Conservation (phyloP, 1,139 yeast species). For the Suhomyces ambrosiae region DNA sequence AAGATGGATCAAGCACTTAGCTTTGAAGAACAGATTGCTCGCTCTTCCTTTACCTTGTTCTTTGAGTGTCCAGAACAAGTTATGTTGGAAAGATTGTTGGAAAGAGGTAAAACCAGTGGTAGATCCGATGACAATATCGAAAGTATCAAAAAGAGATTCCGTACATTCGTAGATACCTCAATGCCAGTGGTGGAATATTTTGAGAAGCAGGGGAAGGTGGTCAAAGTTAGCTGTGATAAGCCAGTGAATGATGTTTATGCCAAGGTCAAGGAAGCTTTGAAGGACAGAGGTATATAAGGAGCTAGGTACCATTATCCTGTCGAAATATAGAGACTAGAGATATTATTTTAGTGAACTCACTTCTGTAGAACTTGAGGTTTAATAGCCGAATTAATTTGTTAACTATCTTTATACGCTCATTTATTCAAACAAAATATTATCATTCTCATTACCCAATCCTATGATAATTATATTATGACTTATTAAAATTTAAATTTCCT, state of each 20-base stretch:
- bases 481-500: too few species aligned
- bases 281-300: conserved; percentile 34
- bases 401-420: too few species aligned
- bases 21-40: conserved; percentile 80
- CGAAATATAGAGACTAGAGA: not conserved
- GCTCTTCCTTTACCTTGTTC: conserved; percentile 77
- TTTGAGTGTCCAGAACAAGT: conserved; percentile 92
- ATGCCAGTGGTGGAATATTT: conserved; percentile 93
- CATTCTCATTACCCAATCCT: too few species aligned
- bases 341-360: too few species aligned
- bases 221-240: conserved; percentile 75
- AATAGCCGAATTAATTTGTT: too few species aligned
- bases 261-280: conserved; percentile 69
- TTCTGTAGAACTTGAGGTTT: too few species aligned
- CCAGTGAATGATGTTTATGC: conserved; percentile 76
- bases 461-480: too few species aligned
- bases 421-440: too few species aligned
- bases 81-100: conserved; percentile 81
- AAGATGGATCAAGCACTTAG: conserved; percentile 97
- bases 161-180: conserved; percentile 82
- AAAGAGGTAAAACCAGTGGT: conserved; percentile 94
- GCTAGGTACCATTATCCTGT: not conserved
- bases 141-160: conserved; percentile 85
- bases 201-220: conserved; percentile 73
- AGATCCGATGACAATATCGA: conserved; percentile 92